Evolutionary conservation across 257 asterid genomes (phyloP).

Genomic region (Dorcoceras hygrometricum): DNA sequence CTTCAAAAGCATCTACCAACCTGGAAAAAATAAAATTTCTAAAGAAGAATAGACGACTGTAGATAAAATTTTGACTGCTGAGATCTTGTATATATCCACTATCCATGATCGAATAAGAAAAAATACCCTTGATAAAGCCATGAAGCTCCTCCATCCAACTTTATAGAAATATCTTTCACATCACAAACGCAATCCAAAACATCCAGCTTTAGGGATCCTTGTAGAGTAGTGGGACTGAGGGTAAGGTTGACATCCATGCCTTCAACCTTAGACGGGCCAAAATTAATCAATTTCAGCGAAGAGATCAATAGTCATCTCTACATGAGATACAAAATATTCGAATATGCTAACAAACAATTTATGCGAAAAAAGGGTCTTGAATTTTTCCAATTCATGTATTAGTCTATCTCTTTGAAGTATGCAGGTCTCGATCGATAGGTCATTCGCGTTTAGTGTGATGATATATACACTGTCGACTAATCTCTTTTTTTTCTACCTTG

Average conservation of each 20-base stretch:
- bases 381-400: background rate
- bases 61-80: conserved; percentile 3
- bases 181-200: conserved; percentile 79
- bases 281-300: conserved; percentile 22
- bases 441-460: no score
- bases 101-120: background rate
- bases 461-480: no score
- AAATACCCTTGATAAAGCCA: conserved; percentile 97
- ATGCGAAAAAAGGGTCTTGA: background rate
- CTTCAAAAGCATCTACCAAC: conserved; percentile 72
- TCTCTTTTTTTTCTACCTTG: no score
- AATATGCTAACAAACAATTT: background rate
- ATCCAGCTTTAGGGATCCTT: conserved; percentile 72
- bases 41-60: background rate
- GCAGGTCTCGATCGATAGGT: no score
- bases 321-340: conserved; percentile 15
- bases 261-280: conserved; percentile 57
- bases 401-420: no score
- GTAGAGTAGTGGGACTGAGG: conserved; percentile 45
- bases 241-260: conserved; percentile 79
- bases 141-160: conserved; percentile 92
- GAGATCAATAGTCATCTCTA: background rate
- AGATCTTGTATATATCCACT: background rate
- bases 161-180: conserved; percentile 61
- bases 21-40: conserved; percentile 34